These are phyloP conservation scores for Hanseniaspora lindneri DNA, from an alignment of 805 yeast species.

Conservation along the genomic window DNA sequence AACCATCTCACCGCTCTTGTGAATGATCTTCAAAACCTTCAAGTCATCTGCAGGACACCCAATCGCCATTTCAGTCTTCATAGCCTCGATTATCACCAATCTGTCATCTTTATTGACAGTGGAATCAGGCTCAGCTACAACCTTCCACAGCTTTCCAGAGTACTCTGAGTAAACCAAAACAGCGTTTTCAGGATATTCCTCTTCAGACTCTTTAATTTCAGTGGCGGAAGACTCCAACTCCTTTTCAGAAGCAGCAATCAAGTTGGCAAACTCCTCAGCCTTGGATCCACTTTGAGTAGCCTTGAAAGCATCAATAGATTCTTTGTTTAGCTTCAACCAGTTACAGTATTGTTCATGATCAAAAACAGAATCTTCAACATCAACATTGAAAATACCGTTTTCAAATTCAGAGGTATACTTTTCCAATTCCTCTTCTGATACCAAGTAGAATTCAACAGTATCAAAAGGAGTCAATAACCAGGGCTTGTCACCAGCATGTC, in stretches of 20 bases:
- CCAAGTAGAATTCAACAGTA: slow-evolving; percentile 90
- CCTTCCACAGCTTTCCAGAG: slow-evolving; percentile 96
- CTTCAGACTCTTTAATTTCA: slow-evolving; percentile 31
- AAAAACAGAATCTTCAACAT: slow-evolving; percentile 64
- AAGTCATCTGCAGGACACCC: slow-evolving; percentile 52
- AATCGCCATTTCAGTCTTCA: slow-evolving; percentile 96
- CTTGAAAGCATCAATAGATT: slow-evolving; percentile 59
- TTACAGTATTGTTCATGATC: slow-evolving; percentile 66
- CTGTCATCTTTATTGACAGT: slow-evolving; percentile 62
- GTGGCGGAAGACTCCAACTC: slow-evolving; percentile 51
- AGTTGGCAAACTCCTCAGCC: slow-evolving; percentile 69
- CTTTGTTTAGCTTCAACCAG: slow-evolving; percentile 66
- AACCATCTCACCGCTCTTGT: slow-evolving; percentile 86
- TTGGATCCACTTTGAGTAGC: slow-evolving; percentile 65
- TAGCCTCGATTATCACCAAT: slow-evolving; percentile 84
- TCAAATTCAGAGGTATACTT: slow-evolving; percentile 55
- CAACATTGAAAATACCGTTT: slow-evolving; percentile 68
- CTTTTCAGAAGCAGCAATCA: slow-evolving; percentile 70
- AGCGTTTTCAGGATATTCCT: slow-evolving; percentile 61
- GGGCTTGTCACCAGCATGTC: slow-evolving; percentile 52
- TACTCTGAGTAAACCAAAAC: slow-evolving; percentile 83
- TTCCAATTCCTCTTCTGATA: slow-evolving; percentile 72
- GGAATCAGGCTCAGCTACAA: slow-evolving; percentile 70
- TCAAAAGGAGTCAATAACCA: slow-evolving; percentile 91
- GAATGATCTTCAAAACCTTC: slow-evolving; percentile 59